Evolutionary conservation across 2,329 filamentous ascomycete genomes (phyloP), one percentile per base, ranked within the genome.

Genomic region (Setomelanomma holmii): DNA sequence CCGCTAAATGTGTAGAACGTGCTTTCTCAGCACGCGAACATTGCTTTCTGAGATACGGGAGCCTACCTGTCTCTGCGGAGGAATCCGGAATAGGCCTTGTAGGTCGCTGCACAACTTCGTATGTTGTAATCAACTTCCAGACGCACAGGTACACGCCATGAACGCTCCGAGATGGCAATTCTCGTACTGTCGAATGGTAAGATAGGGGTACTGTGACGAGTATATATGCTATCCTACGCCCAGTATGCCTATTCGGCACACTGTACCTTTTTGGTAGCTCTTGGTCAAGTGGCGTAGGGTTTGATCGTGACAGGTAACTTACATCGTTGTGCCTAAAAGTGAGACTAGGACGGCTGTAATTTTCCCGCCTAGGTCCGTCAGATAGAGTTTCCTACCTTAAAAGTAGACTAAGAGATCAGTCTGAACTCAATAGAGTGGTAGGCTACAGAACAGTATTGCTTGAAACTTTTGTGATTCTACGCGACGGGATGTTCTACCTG

Each of bases 381-480:
- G 12, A 12, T 30, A 30, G 24, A 30, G 7, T 30, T 30, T 30
- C 24, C 24, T 30, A 30, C 7, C 12, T 30, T 12, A 30, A 30
- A 30, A 6, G 6, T 12, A 30, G 6, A 6, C 12, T 30, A 7
- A 7, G 12, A 30, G n/a, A n/a, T 30, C 7, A 30, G 34, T 30
- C 40, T 46, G 22, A 40, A 14, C 16, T 46, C 30, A 12, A 30
- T 46, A 34, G 23, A 22, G 39, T 14, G 21, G 16, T 34, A 23
- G 34, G 34, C 21, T 22, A 35, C 17, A 36, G 45, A 35, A 38
- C 42, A 21, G 39, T 42, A 21, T 35, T 42, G 45, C 45, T 41
- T 41, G 45, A 49, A 42, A 38, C 24, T 21, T 49, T 42, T 38
- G 30, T 49, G 45, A 36, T 49, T 49, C 45, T 49, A 22, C 27